Conservation (phyloP, 352 stramenopile genomes). For the Pythium grandisporangium region DNA sequence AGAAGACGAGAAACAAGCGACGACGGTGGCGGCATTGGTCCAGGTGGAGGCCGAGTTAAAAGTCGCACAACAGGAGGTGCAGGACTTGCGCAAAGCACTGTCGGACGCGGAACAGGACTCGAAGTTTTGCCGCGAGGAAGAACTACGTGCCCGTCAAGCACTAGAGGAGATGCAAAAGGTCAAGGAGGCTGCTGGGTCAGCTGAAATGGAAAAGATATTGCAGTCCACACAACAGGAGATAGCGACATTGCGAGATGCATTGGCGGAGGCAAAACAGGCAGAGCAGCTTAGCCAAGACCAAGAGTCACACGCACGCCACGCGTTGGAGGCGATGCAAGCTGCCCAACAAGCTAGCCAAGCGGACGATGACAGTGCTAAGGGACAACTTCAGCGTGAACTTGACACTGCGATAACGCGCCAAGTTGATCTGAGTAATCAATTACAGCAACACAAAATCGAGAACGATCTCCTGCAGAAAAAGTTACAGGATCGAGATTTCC, state of each 20-base stretch:
- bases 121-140: too few relatives aligned
- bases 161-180: too few relatives aligned
- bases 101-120: too few relatives aligned
- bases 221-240: conserved; percentile 33
- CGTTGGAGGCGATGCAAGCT: conserved; percentile 14
- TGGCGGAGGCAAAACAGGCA: too few relatives aligned
- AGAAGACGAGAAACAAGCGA: conserved; percentile 7
- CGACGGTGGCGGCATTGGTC: conserved; percentile 25
- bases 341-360: conserved; percentile 23
- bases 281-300: conserved; percentile 25
- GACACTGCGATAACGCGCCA: conserved; percentile 16
- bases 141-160: too few relatives aligned
- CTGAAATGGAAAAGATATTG: too few relatives aligned
- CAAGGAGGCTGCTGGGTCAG: too few relatives aligned
- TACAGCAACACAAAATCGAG: conserved; percentile 68
- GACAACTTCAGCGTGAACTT: conserved; percentile 17
- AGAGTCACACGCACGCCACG: too few relatives aligned
- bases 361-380: too few relatives aligned
- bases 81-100: neutral
- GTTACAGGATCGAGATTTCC: conserved; percentile 52
- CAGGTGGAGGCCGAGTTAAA: conserved; percentile 26
- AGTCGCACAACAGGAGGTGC: conserved; percentile 5
- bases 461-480: conserved; percentile 67
- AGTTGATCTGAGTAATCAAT: conserved; percentile 33
- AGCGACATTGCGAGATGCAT: conserved; percentile 11